Base-by-base conservation (phyloP, 1,284 basidiomycete species). In the Ceratobasidium theobromae region DNA sequence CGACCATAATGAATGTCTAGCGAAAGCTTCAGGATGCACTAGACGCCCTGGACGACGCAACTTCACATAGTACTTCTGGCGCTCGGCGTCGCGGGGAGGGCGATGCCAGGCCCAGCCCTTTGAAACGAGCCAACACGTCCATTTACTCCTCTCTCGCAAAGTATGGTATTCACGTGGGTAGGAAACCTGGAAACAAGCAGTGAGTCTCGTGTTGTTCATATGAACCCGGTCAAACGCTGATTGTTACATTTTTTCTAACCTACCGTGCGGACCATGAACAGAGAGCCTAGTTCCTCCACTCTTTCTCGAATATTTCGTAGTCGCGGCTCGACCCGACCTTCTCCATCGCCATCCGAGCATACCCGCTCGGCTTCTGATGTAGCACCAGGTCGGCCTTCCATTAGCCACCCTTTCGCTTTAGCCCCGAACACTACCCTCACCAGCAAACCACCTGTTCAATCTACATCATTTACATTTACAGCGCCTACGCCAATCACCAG, bases 111-210 rank as follows among this genome's bases (percentile, higher is more conserved):
- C 66, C 57, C 23, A 65, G 41, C 30, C 60, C 27, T 79, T 81
- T 16, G 72, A 79, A 2, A 89, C 89, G 73, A 79, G 79, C 67
- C 74, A 77, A 9, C 79, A 84, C 68, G 8, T 86, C 88, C 0
- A 73, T 91, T 3, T 91, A 89, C 73, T 84, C 88, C 0, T 87
- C 87, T 1, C 78, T 91, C 33, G 81, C 86, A 55, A 91, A 89
- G 76, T 89, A 90, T 72, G 86, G 88, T 1, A 81, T 87, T 67
- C 60, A 64, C 49, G 60, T 64, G 60, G 60, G 60, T 11, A 33
- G 60, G 33, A 83, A 80, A 72, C 74, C 80, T 25, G 55, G 60
- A 2, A 86, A 81, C 70, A 79, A 82, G 68, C 70, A 78, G 27
- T 73, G 73, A 64, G 73, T 75, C 51, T 55, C 73, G 81, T 85